These are phyloP conservation scores for Penicillium goetzii DNA, from an alignment of 495 filamentous ascomycete genomes.

Conservation along the genomic window DNA sequence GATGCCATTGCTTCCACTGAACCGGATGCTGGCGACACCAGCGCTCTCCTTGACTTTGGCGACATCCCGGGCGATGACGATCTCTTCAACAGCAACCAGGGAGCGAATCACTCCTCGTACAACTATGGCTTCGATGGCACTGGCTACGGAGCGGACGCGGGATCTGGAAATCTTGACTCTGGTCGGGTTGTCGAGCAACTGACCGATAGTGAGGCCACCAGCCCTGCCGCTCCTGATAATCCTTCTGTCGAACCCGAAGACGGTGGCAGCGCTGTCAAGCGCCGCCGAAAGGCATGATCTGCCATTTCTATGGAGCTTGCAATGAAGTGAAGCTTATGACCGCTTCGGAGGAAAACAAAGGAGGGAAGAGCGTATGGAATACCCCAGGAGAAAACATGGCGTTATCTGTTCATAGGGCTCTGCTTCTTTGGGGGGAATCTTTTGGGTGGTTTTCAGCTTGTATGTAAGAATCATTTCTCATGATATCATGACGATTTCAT, in stretches of 20 bases:
- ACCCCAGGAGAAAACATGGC: conserved; percentile 12
- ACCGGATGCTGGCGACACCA: conserved; percentile 35
- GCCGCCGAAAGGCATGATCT: conserved; percentile 43
- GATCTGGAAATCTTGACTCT: conserved; percentile 26
- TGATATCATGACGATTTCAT: conserved; percentile 8
- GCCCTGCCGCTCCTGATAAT: conserved; percentile 43
- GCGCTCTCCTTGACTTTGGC: conserved; percentile 50
- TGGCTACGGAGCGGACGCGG: conserved; percentile 31
- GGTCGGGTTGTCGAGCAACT: conserved; percentile 49
- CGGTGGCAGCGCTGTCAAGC: conserved; percentile 40
- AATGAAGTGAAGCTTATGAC: neutral
- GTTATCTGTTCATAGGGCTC: conserved; percentile 16
- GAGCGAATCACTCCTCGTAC: conserved; percentile 30
- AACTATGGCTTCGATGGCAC: conserved; percentile 38
- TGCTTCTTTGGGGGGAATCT: neutral
- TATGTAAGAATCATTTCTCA: conserved; percentile 12
- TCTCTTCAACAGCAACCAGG: conserved; percentile 41
- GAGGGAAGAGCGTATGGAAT: conserved; percentile 9
- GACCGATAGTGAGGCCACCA: conserved; percentile 53
- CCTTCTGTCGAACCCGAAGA: conserved; percentile 19
- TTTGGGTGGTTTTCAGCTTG: neutral
- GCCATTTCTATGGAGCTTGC: neutral
- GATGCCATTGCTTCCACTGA: conserved; percentile 16
- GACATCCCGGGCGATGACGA: conserved; percentile 44
- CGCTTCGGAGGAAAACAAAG: neutral